Base-by-base conservation (phyloP, 179 eudicot genomes). In the Actinidia arguta region DNA sequence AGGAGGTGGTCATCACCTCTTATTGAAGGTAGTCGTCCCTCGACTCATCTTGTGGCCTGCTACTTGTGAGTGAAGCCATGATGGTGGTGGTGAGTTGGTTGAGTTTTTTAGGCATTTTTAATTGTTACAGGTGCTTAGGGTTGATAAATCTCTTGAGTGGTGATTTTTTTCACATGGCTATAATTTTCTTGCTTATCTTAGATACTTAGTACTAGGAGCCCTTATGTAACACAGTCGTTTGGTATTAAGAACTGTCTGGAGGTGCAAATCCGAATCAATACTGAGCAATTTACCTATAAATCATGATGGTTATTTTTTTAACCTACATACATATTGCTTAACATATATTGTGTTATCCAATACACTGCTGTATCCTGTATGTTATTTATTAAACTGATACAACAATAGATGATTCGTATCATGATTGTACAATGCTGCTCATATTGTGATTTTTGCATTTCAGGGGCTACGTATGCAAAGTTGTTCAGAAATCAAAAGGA, bases 401-500 rank as follows among this genome's bases (percentile, higher is more conserved):
- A 17, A 20, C 27, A 70, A 70, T 42, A 44, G 8, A 22, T 12
- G 8, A 24, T 62, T n/a, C 22, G 27, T 1, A 62, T 62, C 67
- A 10, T 24, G 67, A 70, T 70, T 18, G 3, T 42, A 44, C 14
- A 44, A 39, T n/a, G 22, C 51, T 70, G 22, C 39, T 62, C 4
- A 46, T 46, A 77, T 42, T 8, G 50, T 52, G 8, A 2, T 61
- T 71, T 54, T 44, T 79, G 47, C 27, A 50, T 72, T 69, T 80
- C 79, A 90, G 95, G 92, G 89, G 90, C 90, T 79, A 72, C 79
- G 50, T 78, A 80, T 88, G 98, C 97, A 59, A 95, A 91, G 83
- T 83, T 86, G 93, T 93, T 85, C 98, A 92, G 83, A 95, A 91
- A 87, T 85, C 93, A 22, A 94, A 91, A 85, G 98, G 98, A 70